Base-by-base conservation (phyloP, 2,329 filamentous ascomycete species). In the Mycosphaerella sp. region DNA sequence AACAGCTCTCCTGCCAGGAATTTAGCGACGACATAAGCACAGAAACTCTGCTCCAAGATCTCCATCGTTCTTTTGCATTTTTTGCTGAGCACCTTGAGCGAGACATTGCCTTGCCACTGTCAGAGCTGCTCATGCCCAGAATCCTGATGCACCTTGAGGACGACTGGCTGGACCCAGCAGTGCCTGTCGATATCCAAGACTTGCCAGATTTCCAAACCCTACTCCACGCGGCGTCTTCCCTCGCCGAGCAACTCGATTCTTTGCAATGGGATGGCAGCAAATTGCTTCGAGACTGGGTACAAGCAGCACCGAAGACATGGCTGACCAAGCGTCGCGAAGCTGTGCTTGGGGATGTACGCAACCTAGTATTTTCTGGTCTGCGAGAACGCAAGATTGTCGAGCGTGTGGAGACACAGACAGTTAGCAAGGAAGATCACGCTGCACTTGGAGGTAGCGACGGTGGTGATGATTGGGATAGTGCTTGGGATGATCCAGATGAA, bases 271-370 rank as follows among this genome's bases (percentile, higher is more conserved):
- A 77, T 13, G 79, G 77, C 3, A 72, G 77, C 41, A 71, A 72
- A 48, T 79, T 84, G 28, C 71, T 98, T 34, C 76, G 80, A 40
- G 81, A 87, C 18, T 98, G 93, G 91, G 83, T 88, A 0, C 80
- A 84, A 36, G 83, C 85, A 55, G 86, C 88, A 1, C 87, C 89
- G 0, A 81, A 82, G 51, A 83, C 89, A 21, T 98, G 93, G 93
- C 77, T 97, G 12, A 80, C 80, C 2, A 91, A 89, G 66, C 85
- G 89, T 58, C 82, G 87, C 62, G 89, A 95, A 62, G 82, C 79
- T 30, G 84, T 88, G 0, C 76, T 98, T 18, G 85, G 90, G 55
- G 78, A 79, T 30, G 82, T 94, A 10, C 81, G 93, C 18, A 78
- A 71, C 16, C 79, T 85, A 41, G 76, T 96, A 2, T 77, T 82